Evolutionary conservation across 163 green algal genomes (phyloP).

Genomic region (Prototheca stagnorum): DNA sequence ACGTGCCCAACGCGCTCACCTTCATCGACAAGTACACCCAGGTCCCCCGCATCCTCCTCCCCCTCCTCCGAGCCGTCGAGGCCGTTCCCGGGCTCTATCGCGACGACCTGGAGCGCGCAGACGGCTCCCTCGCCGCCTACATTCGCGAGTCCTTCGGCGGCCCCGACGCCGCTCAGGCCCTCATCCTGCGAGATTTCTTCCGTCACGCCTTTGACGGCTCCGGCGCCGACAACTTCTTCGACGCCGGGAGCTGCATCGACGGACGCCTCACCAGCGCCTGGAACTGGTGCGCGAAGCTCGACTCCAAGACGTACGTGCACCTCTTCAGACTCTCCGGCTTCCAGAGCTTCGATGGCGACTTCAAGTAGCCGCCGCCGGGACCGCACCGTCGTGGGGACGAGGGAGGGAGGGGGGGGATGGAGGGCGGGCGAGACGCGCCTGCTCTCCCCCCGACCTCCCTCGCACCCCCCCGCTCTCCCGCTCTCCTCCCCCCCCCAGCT

Average conservation of each 20-base stretch:
- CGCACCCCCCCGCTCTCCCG: no score
- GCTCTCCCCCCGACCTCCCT: no score
- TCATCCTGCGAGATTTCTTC: conserved; percentile 81
- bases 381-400: no score
- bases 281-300: conserved; percentile 88
- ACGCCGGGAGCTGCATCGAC: conserved; percentile 81
- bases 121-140: conserved; percentile 33
- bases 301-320: conserved; percentile 73
- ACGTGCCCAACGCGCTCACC: conserved; percentile 82
- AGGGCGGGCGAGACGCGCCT: no score
- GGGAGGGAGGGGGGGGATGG: no score
- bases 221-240: conserved; percentile 81
- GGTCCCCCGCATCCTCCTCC: conserved; percentile 54
- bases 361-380: conserved; percentile 22
- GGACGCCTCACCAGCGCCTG: conserved; percentile 82
- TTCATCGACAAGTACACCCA: conserved; percentile 97
- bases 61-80: conserved; percentile 69
- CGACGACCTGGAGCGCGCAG: no score
- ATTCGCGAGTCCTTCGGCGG: conserved; percentile 41
- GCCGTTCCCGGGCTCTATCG: conserved; percentile 47
- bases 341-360: conserved; percentile 72
- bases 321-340: conserved; percentile 83
- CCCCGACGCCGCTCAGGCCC: conserved; percentile 48
- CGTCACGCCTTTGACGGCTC: conserved; percentile 81
- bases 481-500: no score